phyloP scores from a whole-genome alignment of 1,284 basidiomycete genomes.

The Heliocybe sulcata region DNA sequence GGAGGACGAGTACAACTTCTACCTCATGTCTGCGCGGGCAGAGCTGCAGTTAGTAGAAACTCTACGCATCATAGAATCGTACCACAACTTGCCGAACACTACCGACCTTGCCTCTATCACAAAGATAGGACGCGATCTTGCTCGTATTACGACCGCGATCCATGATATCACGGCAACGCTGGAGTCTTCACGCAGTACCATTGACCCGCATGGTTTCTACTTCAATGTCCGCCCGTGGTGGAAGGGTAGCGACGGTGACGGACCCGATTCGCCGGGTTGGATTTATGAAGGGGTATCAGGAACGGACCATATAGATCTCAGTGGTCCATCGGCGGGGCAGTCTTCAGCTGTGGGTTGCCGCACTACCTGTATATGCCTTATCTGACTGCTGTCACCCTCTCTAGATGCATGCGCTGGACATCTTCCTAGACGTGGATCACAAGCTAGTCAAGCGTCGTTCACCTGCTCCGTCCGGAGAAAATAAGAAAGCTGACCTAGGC shows the following conservation, averaged over 20 bases:
- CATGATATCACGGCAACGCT: conserved; percentile 69
- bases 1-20: conserved; percentile 84
- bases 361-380: neutral
- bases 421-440: conserved; percentile 81
- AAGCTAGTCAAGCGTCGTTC: conserved; percentile 66
- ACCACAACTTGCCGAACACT: conserved; percentile 63
- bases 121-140: conserved; percentile 70
- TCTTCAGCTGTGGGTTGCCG: conserved; percentile 52
- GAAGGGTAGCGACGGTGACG: conserved; percentile 70
- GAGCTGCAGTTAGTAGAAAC: conserved; percentile 87
- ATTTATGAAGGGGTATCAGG: conserved; percentile 75
- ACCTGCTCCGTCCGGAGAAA: conserved; percentile 59
- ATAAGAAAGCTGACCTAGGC: conserved; percentile 57
- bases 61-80: conserved; percentile 84
- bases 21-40: conserved; percentile 76
- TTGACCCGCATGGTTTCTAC: conserved; percentile 88
- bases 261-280: conserved; percentile 59
- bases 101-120: conserved; percentile 63
- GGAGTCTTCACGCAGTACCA: conserved; percentile 61
- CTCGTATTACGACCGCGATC: conserved; percentile 64
- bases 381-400: neutral
- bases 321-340: conserved; percentile 93
- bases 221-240: conserved; percentile 93
- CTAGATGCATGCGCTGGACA: conserved; percentile 72
- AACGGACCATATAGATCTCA: conserved; percentile 52